Evolutionary conservation across 176 grass and related monocot species (phyloP).

Genomic region (Phoenix roebelenii): DNA sequence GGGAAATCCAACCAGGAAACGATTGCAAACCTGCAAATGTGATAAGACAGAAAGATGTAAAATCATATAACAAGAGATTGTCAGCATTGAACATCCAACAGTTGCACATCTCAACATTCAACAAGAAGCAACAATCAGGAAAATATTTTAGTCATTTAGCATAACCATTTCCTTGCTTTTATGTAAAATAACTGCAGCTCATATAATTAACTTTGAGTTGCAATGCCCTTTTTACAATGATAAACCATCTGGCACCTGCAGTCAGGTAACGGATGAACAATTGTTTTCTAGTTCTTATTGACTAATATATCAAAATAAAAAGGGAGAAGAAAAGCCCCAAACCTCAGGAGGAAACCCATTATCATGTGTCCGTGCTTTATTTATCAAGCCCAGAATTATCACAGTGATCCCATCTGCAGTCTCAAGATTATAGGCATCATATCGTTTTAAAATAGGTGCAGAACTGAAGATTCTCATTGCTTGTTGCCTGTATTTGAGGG

Average conservation of each 20-base stretch:
- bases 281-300: constrained; percentile 1
- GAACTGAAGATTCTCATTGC: constrained; percentile 15
- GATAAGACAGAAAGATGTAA: constrained; percentile 9
- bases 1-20: constrained; percentile 8
- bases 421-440: constrained; percentile 25
- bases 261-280: background rate
- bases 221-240: background rate
- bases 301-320: background rate
- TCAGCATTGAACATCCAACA: too few species aligned
- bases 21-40: constrained; percentile 17
- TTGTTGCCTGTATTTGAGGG: constrained; percentile 7
- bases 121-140: too few species aligned
- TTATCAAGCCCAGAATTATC: constrained; percentile 23
- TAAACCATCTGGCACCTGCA: background rate
- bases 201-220: too few species aligned
- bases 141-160: too few species aligned
- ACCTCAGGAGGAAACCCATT: constrained; percentile 17
- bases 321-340: background rate
- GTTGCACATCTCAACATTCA: too few species aligned
- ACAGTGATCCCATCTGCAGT: constrained; percentile 15
- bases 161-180: background rate
- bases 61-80: background rate
- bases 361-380: constrained; percentile 9
- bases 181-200: background rate
- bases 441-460: constrained; percentile 19